Base-by-base conservation (phyloP, 73 alveolate species). In the Durusdinium trenchii region DNA sequence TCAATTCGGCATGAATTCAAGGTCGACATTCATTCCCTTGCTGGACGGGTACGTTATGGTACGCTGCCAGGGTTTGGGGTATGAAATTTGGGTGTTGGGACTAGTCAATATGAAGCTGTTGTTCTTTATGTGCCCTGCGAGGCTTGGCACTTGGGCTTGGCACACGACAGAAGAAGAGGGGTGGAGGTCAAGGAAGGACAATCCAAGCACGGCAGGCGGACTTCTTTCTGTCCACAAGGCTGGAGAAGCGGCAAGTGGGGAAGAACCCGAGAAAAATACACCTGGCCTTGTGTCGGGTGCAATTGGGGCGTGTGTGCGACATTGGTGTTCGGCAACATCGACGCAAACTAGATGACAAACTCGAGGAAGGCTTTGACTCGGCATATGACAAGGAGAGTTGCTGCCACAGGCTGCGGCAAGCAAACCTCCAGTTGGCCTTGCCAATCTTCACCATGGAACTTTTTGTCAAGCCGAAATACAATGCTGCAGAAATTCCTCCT, bases 281-380 rank as follows among this genome's bases (percentile, higher is more conserved):
- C 79, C 42, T 91, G 98, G 98, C 81, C 51, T 48, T 91, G 45
- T 91, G 98, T 78, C 86, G 98, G 38, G 98, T 91, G 52, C 98
- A 91, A 78, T 46, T 57, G 36, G 98, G 98, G 14, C 87, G 98
- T 43, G 89, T 69, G 9, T 91, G 69, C 35, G 96, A 81, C 50
- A 14, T 50, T 3, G 71, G 71, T 23, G 52, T 26, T 42, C 95
- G 71, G 0, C 42, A 54, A 42, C 95, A 85, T 16, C 38, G 73
- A 4, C 95, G 91, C 28, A 43, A 78, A 32, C 64, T 78, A 16
- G 36, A 18, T 18, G 91, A 81, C 47, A 47, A 35, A 50, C 67
- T 78, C 6, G 43, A 16, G 16, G 71, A 51, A 7, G 78, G 94
- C 18, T 85, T 51, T 52, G 78, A 85, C 79, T n/a, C 81, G 36